Conservation (phyloP, 169 alveolate genomes). For the Plasmodium chabaudi region DNA sequence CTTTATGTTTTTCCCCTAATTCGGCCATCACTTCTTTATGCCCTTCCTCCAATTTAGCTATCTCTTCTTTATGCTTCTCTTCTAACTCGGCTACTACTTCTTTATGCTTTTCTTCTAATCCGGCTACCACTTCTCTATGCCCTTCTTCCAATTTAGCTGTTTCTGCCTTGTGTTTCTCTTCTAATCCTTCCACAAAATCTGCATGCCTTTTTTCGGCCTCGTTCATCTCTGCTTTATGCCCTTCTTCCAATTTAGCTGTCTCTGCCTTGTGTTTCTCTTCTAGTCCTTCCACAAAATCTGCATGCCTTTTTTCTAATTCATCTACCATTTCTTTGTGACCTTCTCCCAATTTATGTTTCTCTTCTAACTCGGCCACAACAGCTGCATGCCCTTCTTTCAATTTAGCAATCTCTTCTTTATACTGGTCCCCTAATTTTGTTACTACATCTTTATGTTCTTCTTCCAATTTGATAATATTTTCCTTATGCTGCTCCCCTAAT, state of each 20-base stretch:
- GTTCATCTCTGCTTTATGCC: too few relatives aligned
- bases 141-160: not conserved
- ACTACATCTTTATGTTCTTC: not conserved
- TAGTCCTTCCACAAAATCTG: not conserved
- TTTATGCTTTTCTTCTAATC: not conserved
- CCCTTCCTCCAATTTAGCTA: not conserved
- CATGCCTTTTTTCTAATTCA: not conserved
- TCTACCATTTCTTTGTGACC: too few relatives aligned
- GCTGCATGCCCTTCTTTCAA: not conserved
- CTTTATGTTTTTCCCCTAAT: not conserved
- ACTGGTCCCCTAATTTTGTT: too few relatives aligned
- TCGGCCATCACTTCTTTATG: not conserved
- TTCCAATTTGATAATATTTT: not conserved
- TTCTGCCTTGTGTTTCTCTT: not conserved
- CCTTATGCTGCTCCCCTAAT: too few relatives aligned
- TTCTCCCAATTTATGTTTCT: not conserved
- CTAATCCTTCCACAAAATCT: not conserved
- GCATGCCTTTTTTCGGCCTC: not conserved
- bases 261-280: not conserved
- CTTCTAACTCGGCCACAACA: not conserved
- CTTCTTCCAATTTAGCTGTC: too few relatives aligned
- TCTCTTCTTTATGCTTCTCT: not conserved
- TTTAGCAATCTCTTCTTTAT: too few relatives aligned
- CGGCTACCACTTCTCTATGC: too few relatives aligned
- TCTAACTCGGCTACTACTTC: not conserved